phyloP scores from a whole-genome alignment of 306 rosid genomes.

The Cajanus cajan region DNA sequence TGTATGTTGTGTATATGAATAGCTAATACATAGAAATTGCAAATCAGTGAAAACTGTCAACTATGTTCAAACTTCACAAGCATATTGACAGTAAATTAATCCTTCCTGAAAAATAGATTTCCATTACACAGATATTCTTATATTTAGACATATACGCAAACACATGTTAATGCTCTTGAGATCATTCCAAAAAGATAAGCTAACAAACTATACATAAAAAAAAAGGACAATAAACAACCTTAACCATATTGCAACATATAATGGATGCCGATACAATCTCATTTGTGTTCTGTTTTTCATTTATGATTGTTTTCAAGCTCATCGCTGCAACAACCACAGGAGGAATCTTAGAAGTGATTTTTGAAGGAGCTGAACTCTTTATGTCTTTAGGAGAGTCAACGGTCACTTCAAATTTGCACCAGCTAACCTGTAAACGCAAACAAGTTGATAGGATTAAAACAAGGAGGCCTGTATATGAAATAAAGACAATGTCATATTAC shows the following conservation, averaged over 20 bases:
- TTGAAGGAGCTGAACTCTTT: conserved; percentile 53
- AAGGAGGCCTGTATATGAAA: not conserved
- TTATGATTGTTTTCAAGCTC: conserved; percentile 75
- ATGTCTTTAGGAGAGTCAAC: conserved; percentile 78
- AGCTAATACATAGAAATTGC: not conserved
- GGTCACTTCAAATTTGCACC: conserved; percentile 94
- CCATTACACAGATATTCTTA: not conserved
- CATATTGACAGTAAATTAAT: conserved; percentile 21
- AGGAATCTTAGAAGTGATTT: conserved; percentile 61
- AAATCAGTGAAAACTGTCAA: not conserved
- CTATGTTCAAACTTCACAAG: conserved; percentile 5
- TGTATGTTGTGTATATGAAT: not conserved
- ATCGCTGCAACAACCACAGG: conserved; percentile 75
- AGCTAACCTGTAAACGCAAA: conserved; percentile 74
- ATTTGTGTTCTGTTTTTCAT: conserved; percentile 65
- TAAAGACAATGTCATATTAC: conserved; percentile 11
- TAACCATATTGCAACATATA: conserved; percentile 77
- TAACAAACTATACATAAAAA: not conserved
- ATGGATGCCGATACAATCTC: conserved; percentile 96
- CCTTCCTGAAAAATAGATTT: not conserved
- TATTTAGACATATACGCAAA: not conserved
- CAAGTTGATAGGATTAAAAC: conserved; percentile 26
- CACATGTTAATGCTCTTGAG: not conserved
- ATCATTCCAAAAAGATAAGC: conserved; percentile 9
- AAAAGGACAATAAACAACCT: conserved; percentile 55